Evolutionary conservation across 495 filamentous ascomycete species (phyloP).

Genomic region (Astrothelium macrocarpum): DNA sequence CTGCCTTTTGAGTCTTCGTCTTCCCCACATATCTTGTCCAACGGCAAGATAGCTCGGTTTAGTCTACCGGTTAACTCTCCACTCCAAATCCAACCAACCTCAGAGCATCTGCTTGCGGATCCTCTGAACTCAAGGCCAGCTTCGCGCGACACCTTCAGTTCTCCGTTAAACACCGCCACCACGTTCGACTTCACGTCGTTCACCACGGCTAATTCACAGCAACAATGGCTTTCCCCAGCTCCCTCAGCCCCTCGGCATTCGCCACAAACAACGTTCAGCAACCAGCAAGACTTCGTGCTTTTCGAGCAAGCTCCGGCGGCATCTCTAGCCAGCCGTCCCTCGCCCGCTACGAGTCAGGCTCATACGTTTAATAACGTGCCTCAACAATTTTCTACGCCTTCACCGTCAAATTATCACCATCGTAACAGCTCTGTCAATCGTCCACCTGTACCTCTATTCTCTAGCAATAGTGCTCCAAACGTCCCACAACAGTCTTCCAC

Average conservation of each 20-base stretch:
- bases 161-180: conserved; percentile 35
- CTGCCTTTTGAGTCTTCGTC: conserved; percentile 29
- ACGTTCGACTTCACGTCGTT: conserved; percentile 50
- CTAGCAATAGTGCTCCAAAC: neutral
- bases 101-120: conserved; percentile 38
- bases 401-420: conserved; percentile 18
- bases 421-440: conserved; percentile 23
- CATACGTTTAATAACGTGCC: conserved; percentile 31
- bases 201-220: conserved; percentile 55
- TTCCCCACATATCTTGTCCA: conserved; percentile 35
- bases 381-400: conserved; percentile 20
- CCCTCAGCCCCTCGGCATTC: conserved; percentile 31
- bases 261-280: conserved; percentile 30
- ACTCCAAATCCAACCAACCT: conserved; percentile 28
- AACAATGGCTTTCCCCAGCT: conserved; percentile 55
- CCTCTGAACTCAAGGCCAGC: conserved; percentile 49
- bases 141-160: conserved; percentile 44
- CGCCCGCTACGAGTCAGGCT: conserved; percentile 27
- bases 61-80: conserved; percentile 29
- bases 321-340: conserved; percentile 24
- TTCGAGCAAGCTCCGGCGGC: conserved; percentile 27
- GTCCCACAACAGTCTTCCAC: conserved; percentile 8
- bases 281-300: conserved; percentile 36
- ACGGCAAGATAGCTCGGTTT: conserved; percentile 43
- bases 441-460: conserved; percentile 45